These are phyloP conservation scores for Aspergillus awamori DNA, from an alignment of 2,329 filamentous ascomycete genomes.

Conservation along the genomic window DNA sequence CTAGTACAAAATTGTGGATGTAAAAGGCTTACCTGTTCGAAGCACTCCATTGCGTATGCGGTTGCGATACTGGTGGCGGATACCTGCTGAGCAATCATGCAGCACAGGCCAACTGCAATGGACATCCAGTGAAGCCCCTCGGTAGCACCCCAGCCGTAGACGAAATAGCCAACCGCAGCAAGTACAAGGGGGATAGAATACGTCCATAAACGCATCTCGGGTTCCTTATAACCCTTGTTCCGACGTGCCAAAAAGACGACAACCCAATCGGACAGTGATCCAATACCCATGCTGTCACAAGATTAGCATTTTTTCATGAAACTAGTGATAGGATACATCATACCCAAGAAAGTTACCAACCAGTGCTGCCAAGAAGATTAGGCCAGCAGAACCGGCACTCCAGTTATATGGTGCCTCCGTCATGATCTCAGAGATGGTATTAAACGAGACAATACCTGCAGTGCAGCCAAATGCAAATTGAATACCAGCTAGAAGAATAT, in stretches of 20 bases:
- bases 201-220: constrained; percentile 45
- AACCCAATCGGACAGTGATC: constrained; percentile 35
- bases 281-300: constrained; percentile 46
- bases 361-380: constrained; percentile 38
- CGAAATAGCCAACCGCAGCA: constrained; percentile 39
- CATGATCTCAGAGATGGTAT: constrained; percentile 41
- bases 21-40: constrained; percentile 31
- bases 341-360: constrained; percentile 38
- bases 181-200: constrained; percentile 37
- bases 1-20: not conserved
- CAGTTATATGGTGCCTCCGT: constrained; percentile 42
- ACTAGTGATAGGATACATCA: not conserved
- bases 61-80: constrained; percentile 44
- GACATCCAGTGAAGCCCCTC: constrained; percentile 39
- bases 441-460: constrained; percentile 45
- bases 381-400: constrained; percentile 36
- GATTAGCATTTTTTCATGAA: not conserved
- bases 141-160: constrained; percentile 45
- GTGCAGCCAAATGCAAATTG: constrained; percentile 48
- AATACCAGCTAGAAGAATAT: constrained; percentile 43
- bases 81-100: constrained; percentile 47
- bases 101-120: constrained; percentile 41
- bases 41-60: constrained; percentile 48
- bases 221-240: constrained; percentile 41
- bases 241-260: constrained; percentile 37